Conservation (phyloP, 148 eudicot genomes). For the Rhododendron vialii region DNA sequence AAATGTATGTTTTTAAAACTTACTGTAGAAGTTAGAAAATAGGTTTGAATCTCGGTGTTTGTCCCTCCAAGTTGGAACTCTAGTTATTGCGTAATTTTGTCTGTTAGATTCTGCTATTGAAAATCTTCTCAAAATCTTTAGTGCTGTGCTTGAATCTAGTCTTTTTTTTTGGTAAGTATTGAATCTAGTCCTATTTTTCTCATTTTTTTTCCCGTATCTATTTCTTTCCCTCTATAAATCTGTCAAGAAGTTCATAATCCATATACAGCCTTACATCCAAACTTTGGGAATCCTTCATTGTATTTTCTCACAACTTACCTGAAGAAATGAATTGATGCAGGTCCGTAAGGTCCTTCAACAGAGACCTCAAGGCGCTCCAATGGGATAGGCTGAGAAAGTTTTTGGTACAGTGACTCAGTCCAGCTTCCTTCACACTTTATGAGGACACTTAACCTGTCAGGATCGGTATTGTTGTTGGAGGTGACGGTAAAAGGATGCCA, state of each 20-base stretch:
- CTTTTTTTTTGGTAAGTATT: too few relatives aligned
- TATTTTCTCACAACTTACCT: constrained; percentile 25
- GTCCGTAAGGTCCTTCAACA: constrained; percentile 83
- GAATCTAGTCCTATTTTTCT: too few relatives aligned
- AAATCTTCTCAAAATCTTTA: neutral
- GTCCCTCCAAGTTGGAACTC: neutral
- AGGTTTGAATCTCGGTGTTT: neutral
- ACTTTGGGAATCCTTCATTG: neutral
- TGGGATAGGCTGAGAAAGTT: constrained; percentile 28
- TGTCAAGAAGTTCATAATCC: neutral
- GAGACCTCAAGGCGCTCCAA: constrained; percentile 54
- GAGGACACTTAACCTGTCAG: constrained; percentile 58
- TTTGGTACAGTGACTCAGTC: constrained; percentile 44
- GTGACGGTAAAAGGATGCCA: constrained; percentile 85
- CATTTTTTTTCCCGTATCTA: neutral
- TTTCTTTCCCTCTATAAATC: neutral
- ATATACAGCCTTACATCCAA: neutral
- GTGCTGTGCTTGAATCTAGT: neutral
- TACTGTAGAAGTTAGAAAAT: neutral
- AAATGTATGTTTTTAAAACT: neutral
- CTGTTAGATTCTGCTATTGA: neutral
- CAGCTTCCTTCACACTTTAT: constrained; percentile 70
- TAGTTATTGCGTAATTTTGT: neutral
- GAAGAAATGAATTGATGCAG: constrained; percentile 47
- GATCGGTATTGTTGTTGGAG: constrained; percentile 52